Conservation (phyloP, 1,139 yeast genomes). For the Fermentozyma sake region DNA sequence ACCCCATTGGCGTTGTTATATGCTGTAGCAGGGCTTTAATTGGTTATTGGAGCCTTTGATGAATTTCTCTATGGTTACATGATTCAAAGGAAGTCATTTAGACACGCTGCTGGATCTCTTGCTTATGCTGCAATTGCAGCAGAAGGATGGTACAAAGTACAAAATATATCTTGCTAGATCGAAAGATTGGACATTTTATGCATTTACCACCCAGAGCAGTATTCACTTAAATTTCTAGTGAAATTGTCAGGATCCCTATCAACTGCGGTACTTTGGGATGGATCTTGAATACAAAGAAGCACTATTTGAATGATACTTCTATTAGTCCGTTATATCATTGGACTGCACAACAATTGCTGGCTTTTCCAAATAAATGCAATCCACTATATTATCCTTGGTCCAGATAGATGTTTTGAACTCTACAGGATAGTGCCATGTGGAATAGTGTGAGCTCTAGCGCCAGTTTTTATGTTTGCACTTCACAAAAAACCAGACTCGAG, state of each 20-base stretch:
- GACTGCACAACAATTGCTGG: constrained; percentile 42
- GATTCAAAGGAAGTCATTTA: constrained; percentile 23
- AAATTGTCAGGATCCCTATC: constrained; percentile 44
- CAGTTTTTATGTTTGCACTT: constrained; percentile 24
- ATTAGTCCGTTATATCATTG: constrained; percentile 45
- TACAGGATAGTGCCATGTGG: constrained; percentile 41
- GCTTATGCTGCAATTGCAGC: constrained; percentile 47
- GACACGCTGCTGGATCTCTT: constrained; percentile 44
- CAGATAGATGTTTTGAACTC: constrained; percentile 32
- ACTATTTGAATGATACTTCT: constrained; percentile 29
- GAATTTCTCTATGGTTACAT: constrained; percentile 43
- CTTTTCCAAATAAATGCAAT: constrained; percentile 41
- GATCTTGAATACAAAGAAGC: constrained; percentile 35
- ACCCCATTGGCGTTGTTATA: constrained; percentile 47
- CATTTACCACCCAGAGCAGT: constrained; percentile 42
- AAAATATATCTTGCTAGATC: constrained; percentile 42
- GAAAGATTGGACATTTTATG: constrained; percentile 44
- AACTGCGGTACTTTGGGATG: constrained; percentile 43
- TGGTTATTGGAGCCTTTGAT: constrained; percentile 47
- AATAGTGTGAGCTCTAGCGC: constrained; percentile 33
- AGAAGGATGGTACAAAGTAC: constrained; percentile 50
- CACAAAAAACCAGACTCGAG: constrained; percentile 17
- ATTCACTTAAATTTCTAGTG: constrained; percentile 46
- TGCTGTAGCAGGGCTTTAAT: constrained; percentile 47
- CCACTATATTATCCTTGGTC: constrained; percentile 46